Base-by-base conservation (phyloP, 257 asterid species). In the Primulina huaijiensis region DNA sequence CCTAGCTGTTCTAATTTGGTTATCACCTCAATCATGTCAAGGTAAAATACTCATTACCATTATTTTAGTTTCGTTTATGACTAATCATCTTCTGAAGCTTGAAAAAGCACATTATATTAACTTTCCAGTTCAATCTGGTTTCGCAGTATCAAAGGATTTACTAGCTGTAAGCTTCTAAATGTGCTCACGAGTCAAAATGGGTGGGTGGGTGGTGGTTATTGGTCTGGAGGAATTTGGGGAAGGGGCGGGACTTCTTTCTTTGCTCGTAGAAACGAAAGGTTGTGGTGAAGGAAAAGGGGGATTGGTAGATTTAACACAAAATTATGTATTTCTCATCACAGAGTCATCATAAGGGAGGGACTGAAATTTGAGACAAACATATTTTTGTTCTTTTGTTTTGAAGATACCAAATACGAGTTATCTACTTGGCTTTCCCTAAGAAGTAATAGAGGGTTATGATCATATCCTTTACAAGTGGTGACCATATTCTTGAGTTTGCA, bases 11-110 rank as follows among this genome's bases (percentile, higher is more conserved):
- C 76, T 71, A 77, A 34, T 14, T 37, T 86, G 21, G 78, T 76
- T 69, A 83, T 92, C 62, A 80, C 90, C 56, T 80, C 82, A 56
- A 77, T 92, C 58, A 81, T 84, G 88, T 82, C 88, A 20, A 89
- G 96, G 97, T 89, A 84, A 63, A 60, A 75, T 30, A 72, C 73
- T 21, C 60, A 5, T 58, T 11, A 25, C 60, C 31, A 34, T 60
- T 57, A 14, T 50, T 40, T 40, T 61, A 20, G 76, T 33, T 40
- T 55, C 50, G 59, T 65, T 11, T 62, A 55, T 73, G 56, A 52
- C 50, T 46, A 29, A 72, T 71, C 57, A 71, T 61, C 10, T 50
- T 27, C n/a, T 37, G 56, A 50, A 61, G 70, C 64, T 59, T 31
- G 31, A 31, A 56, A 57, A 65, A 61, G 64, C 72, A 29, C 55